Base-by-base conservation (phyloP, 2,329 filamentous ascomycete genomes). In the Lachnum nothofagi region DNA sequence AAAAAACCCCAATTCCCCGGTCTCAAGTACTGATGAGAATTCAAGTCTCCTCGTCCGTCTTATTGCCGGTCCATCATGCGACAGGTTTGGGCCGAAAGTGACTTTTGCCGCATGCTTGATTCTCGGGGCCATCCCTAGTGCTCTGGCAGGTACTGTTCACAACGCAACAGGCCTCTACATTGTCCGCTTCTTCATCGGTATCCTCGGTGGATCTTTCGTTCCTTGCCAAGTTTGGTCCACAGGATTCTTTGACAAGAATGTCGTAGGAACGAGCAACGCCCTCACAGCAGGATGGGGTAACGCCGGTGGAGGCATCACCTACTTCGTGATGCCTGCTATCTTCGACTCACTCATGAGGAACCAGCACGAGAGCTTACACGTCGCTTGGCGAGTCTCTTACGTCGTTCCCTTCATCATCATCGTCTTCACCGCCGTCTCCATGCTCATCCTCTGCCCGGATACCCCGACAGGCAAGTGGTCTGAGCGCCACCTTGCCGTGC, bases 151-250 rank as follows among this genome's bases (percentile, higher is more conserved):
- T 5, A 82, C 89, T 1, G 81, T 91, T 33, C 82, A 80, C 41
- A 82, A 76, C 45, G 80, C 80, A 5, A 70, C 68, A 4, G 83
- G 86, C 7, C 76, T 91, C n/a, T 83, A 88, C 58, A 70, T 79
- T 17, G 77, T 86, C 41, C 80, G 87, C 38, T 91, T 91, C 73
- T 91, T 91, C 68, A 80, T 91, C 54, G 86, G 86, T 52, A 84
- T 91, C 37, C 78, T 91, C 0, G 87, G 87, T 34, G 85, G 83
- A 2, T 79, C 81, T 1, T 91, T 91, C 60, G 87, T 91, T 0
- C 87, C 87, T 10, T 95, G 89, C 66, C 89, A 94, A 65, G 91
- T 95, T 5, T 95, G 90, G 88, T 88, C 85, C 8, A 95, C 89
- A 0, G 88, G 85, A 0, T 95, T 95, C 74, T 95, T 89, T 66